phyloP scores from a whole-genome alignment of 768 basidiomycete species.

The Leccinellum luteum region DNA sequence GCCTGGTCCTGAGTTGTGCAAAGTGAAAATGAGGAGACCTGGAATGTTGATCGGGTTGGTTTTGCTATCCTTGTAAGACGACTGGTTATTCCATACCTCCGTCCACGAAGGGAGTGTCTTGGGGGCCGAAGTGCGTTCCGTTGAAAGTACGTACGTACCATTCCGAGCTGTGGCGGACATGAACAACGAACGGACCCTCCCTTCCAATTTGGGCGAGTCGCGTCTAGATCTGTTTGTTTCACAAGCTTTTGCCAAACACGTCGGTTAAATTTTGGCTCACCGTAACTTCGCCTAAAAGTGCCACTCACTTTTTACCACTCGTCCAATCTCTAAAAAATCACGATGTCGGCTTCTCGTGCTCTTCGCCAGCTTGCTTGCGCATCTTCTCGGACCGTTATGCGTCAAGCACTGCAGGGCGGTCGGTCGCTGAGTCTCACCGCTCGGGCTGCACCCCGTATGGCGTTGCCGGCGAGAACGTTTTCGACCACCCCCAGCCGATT shows the following conservation, averaged over 20 bases:
- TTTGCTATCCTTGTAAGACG: background rate
- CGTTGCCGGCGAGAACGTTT: conserved; percentile 36
- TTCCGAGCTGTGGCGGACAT: background rate
- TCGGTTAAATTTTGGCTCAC: conserved; percentile 25
- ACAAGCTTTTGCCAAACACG: conserved; percentile 33
- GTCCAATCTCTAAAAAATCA: conserved; percentile 5
- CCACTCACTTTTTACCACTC: background rate
- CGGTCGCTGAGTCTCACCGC: conserved; percentile 18
- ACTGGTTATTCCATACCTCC: background rate
- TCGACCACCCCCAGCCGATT: conserved; percentile 37
- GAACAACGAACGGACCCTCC: background rate
- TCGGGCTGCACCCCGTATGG: conserved; percentile 12
- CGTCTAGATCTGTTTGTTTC: conserved; percentile 34
- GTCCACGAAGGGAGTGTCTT: background rate
- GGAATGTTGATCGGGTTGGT: background rate
- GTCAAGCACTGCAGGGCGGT: conserved; percentile 25
- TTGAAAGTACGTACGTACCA: background rate
- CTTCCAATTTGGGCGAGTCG: conserved; percentile 16
- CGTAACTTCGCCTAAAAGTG: background rate
- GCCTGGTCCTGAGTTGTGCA: background rate
- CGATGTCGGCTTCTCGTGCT: conserved; percentile 63
- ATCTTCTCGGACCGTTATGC: conserved; percentile 37
- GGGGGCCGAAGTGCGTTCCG: background rate
- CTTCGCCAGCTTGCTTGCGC: conserved; percentile 54
- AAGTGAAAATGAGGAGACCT: background rate